phyloP scores from a whole-genome alignment of 2,329 filamentous ascomycete species.

The Fusarium aywerte region DNA sequence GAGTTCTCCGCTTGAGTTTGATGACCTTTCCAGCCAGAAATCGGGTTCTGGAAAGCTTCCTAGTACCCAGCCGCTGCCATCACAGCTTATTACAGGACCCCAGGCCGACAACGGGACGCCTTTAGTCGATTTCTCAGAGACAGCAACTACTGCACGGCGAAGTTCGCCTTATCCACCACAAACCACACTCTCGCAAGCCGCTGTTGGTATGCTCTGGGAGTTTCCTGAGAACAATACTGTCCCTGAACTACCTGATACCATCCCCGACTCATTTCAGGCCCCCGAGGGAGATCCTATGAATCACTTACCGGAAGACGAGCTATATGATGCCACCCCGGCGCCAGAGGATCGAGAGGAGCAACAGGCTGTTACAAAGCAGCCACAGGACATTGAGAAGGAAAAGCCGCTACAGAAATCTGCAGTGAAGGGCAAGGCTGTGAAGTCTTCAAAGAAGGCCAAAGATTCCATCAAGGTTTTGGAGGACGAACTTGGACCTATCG shows the following conservation, averaged over 20 bases:
- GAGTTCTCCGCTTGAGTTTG: slow-evolving; percentile 28
- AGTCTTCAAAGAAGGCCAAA: not conserved
- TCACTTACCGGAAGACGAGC: slow-evolving; percentile 45
- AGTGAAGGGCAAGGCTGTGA: not conserved
- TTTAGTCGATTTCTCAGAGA: slow-evolving; percentile 51
- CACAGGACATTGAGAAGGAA: not conserved
- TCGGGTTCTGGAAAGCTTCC: slow-evolving; percentile 44
- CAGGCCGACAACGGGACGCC: not conserved
- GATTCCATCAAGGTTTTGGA: not conserved
- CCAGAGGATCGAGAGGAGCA: not conserved
- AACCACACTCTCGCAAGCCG: slow-evolving; percentile 7
- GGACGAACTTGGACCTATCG: slow-evolving; percentile 4
- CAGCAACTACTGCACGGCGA: slow-evolving; percentile 49
- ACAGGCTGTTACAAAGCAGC: not conserved
- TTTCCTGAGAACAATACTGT: slow-evolving; percentile 24
- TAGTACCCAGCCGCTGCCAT: slow-evolving; percentile 48
- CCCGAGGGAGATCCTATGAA: slow-evolving; percentile 3
- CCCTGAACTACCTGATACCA: not conserved
- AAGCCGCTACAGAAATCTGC: not conserved
- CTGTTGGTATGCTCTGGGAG: slow-evolving; percentile 30
- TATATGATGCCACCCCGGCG: slow-evolving; percentile 45
- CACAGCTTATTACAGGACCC: not conserved
- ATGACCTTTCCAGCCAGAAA: slow-evolving; percentile 46
- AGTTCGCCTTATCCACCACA: slow-evolving; percentile 46
- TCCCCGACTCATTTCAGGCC: slow-evolving; percentile 1